Conservation (phyloP, 805 yeast genomes). For the Ogataea paraovalis region DNA sequence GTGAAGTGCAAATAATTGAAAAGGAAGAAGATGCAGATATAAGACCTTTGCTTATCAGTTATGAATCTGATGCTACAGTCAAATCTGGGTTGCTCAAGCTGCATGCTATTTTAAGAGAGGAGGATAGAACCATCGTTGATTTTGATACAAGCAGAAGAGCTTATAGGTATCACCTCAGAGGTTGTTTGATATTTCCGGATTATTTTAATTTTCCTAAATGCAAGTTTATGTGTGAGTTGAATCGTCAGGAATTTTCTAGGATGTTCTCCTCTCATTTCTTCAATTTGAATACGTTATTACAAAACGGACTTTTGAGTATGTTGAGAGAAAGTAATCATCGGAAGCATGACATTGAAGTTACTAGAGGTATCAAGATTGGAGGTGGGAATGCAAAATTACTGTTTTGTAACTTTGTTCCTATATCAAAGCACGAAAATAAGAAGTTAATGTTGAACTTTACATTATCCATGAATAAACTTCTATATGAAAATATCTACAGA, state of each 20-base stretch:
- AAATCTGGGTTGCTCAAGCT: constrained; percentile 48
- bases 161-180: constrained; percentile 46
- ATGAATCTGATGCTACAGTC: constrained; percentile 37
- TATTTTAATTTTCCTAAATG: constrained; percentile 34
- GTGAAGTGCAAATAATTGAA: constrained; percentile 48
- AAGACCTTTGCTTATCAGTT: constrained; percentile 56
- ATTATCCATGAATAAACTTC: constrained; percentile 14
- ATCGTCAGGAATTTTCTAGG: constrained; percentile 24
- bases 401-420: constrained; percentile 29
- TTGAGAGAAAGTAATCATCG: constrained; percentile 29
- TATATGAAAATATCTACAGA: constrained; percentile 18
- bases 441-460: constrained; percentile 20
- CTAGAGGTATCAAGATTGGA: constrained; percentile 16
- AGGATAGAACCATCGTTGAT: constrained; percentile 38
- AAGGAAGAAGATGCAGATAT: constrained; percentile 66
- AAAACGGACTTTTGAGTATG: constrained; percentile 28
- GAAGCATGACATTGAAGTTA: constrained; percentile 18
- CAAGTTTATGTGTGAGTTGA: constrained; percentile 24
- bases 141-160: constrained; percentile 33
- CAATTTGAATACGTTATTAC: constrained; percentile 23
- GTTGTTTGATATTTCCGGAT: constrained; percentile 68
- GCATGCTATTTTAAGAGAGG: constrained; percentile 39
- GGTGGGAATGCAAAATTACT: constrained; percentile 30
- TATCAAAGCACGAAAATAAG: constrained; percentile 19
- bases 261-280: constrained; percentile 25